Evolutionary conservation across 371 early-diverging fungal genomes (phyloP), one percentile per base, ranked within the genome.

Genomic region (Mucor saturninus): DNA sequence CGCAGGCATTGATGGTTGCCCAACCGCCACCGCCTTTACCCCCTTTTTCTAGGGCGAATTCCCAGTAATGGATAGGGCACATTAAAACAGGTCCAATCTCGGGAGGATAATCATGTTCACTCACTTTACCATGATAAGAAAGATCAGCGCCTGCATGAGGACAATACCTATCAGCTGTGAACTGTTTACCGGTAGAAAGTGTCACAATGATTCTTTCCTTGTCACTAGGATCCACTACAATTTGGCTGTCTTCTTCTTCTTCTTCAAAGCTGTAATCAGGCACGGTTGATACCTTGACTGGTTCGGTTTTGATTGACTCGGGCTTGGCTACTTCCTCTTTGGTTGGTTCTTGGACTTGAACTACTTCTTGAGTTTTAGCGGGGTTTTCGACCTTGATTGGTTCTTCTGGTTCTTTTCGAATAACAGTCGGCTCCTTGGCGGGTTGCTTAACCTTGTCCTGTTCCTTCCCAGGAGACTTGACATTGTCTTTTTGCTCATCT

Each of bases 141-240:
- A 82, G 65, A 43, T 82, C 82, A 2, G 80, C 80, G 3, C 80
- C 80, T n/a, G 74, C 79, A 65, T 82, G 82, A n/a, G 82, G 80
- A 57, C 82, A 82, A 54, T 82, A 82, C 30, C 80, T 73, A 59
- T 82, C 80, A 4, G 80, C 73, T 15, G 73, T 65, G 38, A 71
- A 79, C 31, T 74, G 61, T 49, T 67, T 68, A 7, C 82, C 82
- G 37, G 72, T 65, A 4, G 74, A 69, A 14, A 82, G 68, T 13
- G 82, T 82, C 10, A 82, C 49, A 6, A 79, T 59, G 29, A 82
- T 69, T 2, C 78, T 65, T 2, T 77, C 78, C 14, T 74, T 62
- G 49, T 81, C 74, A n/a, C 63, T 56, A 4, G 79, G 75, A 49
- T 78, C 79, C 2, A 76, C 58, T 55, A 62, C 68, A 53, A 81